phyloP scores from a whole-genome alignment of 345 rosid species.

The Acer campestre region DNA sequence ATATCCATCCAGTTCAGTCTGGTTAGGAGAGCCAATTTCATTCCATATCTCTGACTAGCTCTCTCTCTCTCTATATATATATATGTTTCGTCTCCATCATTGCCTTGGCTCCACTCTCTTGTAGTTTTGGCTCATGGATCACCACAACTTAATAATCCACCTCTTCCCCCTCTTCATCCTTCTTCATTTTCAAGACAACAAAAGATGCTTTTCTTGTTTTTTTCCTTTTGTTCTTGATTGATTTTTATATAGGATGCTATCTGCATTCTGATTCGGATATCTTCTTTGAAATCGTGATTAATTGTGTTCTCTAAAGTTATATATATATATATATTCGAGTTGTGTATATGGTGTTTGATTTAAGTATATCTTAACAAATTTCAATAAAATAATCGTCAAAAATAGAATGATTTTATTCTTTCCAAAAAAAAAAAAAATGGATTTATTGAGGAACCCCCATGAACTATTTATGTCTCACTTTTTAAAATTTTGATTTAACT shows the following conservation, averaged over 20 bases:
- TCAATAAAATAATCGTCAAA: too few species aligned
- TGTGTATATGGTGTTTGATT: too few species aligned
- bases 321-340: too few species aligned
- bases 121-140: not conserved
- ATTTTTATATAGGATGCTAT: not conserved
- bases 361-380: too few species aligned
- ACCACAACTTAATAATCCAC: not conserved
- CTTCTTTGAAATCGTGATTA: not conserved
- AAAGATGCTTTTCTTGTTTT: slow-evolving; percentile 12
- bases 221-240: not conserved
- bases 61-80: not conserved
- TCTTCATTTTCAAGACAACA: not conserved
- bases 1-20: not conserved
- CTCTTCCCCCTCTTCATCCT: not conserved
- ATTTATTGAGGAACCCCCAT: too few species aligned
- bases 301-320: too few species aligned
- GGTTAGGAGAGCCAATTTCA: not conserved
- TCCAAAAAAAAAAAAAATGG: too few species aligned
- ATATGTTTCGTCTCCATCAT: slow-evolving; percentile 11
- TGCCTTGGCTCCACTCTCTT: not conserved
- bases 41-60: not conserved
- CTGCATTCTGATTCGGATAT: not conserved
- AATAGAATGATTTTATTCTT: too few species aligned
- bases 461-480: too few species aligned
- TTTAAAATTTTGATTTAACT: too few species aligned